A percentile compares a stretch with the other conserved stretches of the same genome.
These are phyloP conservation scores for Phytophthora crassamura DNA, from an alignment of 352 stramenopile genomes.

Conservation along the genomic window DNA sequence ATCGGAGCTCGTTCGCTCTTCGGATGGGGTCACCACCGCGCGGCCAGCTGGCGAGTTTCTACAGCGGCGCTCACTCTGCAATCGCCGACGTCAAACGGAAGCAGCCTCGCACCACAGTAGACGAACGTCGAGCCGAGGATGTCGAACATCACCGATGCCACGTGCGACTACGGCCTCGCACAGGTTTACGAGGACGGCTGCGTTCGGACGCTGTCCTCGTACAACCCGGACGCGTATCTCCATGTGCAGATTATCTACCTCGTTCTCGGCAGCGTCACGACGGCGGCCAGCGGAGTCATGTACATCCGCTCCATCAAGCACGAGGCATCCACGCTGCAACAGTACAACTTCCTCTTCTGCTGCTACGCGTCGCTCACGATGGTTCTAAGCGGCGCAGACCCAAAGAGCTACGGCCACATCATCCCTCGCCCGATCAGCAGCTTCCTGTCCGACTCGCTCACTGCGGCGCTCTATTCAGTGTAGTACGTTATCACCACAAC, in stretches of 20 bases:
- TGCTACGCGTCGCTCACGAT: slow-evolving; percentile 48
- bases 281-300: slow-evolving; percentile 34
- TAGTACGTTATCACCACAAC: slow-evolving; percentile 38
- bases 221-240: slow-evolving; percentile 37
- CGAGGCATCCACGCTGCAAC: slow-evolving; percentile 43
- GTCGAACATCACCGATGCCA: slow-evolving; percentile 38
- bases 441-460: slow-evolving; percentile 51
- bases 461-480: slow-evolving; percentile 49
- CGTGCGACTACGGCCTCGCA: slow-evolving; percentile 42
- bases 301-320: slow-evolving; percentile 37
- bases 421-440: slow-evolving; percentile 44
- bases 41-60: slow-evolving; percentile 19
- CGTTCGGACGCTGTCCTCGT: slow-evolving; percentile 35
- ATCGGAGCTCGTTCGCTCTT: slow-evolving; percentile 29
- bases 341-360: slow-evolving; percentile 49
- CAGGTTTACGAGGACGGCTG: slow-evolving; percentile 32
- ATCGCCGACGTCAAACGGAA: slow-evolving; percentile 14
- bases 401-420: slow-evolving; percentile 45
- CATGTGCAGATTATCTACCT: slow-evolving; percentile 44
- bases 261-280: slow-evolving; percentile 30
- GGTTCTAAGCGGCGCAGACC: slow-evolving; percentile 39
- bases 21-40: slow-evolving; percentile 24
- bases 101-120: background rate
- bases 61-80: slow-evolving; percentile 31
- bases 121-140: slow-evolving; percentile 10